phyloP scores from a whole-genome alignment of 78 protist genomes.

The Pigoraptor vietnamica region DNA sequence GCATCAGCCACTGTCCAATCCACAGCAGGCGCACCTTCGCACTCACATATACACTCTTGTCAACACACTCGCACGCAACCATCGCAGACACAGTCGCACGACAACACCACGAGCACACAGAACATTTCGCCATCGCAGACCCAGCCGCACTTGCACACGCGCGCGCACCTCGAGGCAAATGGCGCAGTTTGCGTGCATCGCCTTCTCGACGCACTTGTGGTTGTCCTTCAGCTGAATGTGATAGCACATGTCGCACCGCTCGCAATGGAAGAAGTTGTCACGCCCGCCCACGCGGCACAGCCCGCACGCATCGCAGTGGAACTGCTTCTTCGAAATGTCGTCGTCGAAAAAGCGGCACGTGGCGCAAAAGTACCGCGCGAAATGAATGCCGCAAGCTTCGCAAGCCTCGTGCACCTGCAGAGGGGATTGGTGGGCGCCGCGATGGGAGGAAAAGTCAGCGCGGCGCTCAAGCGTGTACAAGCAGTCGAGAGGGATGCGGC shows the following conservation, averaged over 20 bases:
- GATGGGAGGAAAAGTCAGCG: neutral
- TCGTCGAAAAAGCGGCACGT: constrained; percentile 37
- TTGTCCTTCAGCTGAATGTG: constrained; percentile 1
- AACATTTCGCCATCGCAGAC: neutral
- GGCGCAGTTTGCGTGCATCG: constrained; percentile 30
- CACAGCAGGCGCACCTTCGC: too few relatives aligned
- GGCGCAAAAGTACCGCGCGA: constrained; percentile 29
- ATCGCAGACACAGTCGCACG: neutral
- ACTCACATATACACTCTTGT: too few relatives aligned
- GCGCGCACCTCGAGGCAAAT: constrained; percentile 30
- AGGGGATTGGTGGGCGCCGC: neutral
- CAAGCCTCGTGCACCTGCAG: neutral
- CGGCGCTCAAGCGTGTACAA: neutral
- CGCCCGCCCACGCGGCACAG: constrained; percentile 37
- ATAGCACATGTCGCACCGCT: constrained; percentile 23
- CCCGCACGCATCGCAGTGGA: constrained; percentile 43
- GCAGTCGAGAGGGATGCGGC: too few relatives aligned
- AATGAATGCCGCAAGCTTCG: neutral
- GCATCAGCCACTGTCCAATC: neutral
- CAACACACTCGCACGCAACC: neutral
- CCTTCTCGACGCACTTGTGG: constrained; percentile 21
- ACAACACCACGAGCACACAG: neutral
- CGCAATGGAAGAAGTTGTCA: constrained; percentile 38
- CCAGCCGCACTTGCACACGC: neutral
- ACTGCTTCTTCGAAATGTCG: constrained; percentile 3